Conservation (phyloP, 805 yeast species). For the Suhomyces emberorum region DNA sequence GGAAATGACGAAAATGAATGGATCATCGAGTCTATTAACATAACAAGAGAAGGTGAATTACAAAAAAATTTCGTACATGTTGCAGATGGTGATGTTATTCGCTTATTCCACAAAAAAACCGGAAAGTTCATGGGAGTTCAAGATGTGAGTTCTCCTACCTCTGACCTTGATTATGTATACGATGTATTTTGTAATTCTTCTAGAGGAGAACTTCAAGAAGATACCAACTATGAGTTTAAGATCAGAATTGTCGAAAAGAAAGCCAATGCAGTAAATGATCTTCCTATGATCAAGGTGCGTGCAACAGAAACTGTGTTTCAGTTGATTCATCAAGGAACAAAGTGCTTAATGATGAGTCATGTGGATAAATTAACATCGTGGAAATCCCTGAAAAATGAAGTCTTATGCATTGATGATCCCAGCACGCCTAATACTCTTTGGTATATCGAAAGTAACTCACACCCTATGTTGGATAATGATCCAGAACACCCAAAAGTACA, state of each 20-base stretch:
- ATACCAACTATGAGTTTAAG: constrained; percentile 67
- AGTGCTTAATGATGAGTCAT: constrained; percentile 75
- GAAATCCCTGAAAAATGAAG: constrained; percentile 86
- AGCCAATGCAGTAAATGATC: constrained; percentile 28
- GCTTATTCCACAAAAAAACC: constrained; percentile 69
- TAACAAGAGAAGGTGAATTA: constrained; percentile 38
- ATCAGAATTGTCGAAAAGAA: constrained; percentile 44
- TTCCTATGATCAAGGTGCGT: constrained; percentile 36
- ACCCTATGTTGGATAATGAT: constrained; percentile 42
- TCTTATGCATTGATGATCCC: constrained; percentile 77
- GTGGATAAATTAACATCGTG: constrained; percentile 68
- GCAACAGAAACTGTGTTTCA: constrained; percentile 71
- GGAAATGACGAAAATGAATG: constrained; percentile 68
- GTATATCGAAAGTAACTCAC: constrained; percentile 65
- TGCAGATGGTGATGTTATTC: constrained; percentile 53
- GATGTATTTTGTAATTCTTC: constrained; percentile 78
- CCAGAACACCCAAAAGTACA: constrained; percentile 16
- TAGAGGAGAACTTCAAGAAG: constrained; percentile 55
- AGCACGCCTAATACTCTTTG: constrained; percentile 65
- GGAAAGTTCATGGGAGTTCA: constrained; percentile 66
- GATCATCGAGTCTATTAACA: constrained; percentile 52
- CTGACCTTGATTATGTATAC: constrained; percentile 85
- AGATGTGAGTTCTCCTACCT: constrained; percentile 78
- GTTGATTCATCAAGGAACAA: constrained; percentile 60
- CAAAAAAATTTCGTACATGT: constrained; percentile 33